Evolutionary conservation across 306 rosid species (phyloP), one percentile per base, ranked within the genome.

Genomic region (Begonia masoniana): DNA sequence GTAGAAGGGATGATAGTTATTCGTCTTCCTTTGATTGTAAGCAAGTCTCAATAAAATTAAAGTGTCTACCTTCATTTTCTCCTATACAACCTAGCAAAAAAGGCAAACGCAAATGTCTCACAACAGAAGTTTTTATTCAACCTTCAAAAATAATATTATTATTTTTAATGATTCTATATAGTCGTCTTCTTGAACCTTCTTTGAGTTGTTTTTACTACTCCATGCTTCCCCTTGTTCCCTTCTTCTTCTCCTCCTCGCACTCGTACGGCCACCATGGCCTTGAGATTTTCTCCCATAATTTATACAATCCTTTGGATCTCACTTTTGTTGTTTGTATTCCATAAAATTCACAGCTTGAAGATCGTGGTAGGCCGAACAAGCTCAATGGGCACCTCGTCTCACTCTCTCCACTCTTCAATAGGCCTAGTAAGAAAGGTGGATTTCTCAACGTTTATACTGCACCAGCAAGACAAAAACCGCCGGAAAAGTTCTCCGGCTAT

Each of bases 151-250:
- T 31, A 31, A 31, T 21, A 21, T 2, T 21, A 21, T 31, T 31
- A 31, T 31, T 31, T 31, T 31, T 31, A 31, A 3, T 0, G 0
- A 31, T 31, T 31, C 39, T 31, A 31, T 31, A 0, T 31, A 31
- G 39, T 31, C 39, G 5, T 31, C 39, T 31, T 26, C 36, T 26
- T 26, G 36, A 6, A 2, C 36, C 36, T 26, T 31, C 39, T 31
- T 31, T 31, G 39, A 4, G 1, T 31, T 31, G 9, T 5, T 31
- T 63, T 65, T 50, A 62, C 60, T 74, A 64, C 78, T 70, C 85
- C 83, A 82, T 85, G 92, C 87, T 79, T 87, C 81, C 83, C 31
- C 76, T 76, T 74, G 78, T 69, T 63, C 63, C 57, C 59, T 57
- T 42, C 55, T 54, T 59, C 71, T 74, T 51, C 61, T 74, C 54